Base-by-base conservation (phyloP, 495 filamentous ascomycete genomes). In the Wilcoxina mikolae region DNA sequence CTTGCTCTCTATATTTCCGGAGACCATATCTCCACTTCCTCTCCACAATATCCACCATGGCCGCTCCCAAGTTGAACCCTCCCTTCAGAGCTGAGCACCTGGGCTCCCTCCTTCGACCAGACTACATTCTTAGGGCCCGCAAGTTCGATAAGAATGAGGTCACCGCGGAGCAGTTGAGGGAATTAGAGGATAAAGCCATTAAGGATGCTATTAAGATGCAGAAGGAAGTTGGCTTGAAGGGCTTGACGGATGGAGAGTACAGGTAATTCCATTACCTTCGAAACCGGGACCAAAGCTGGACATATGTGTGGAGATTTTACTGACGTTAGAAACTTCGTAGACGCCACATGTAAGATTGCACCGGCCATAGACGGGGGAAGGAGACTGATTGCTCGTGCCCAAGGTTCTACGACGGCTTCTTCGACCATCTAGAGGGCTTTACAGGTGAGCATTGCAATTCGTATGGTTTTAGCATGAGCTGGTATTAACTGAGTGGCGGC, bases 21-120 rank as follows among this genome's bases (percentile, higher is more conserved):
- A 25, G 5, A 7, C 12, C 9, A 4, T 23, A 4, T 23, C 11
- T 17, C n/a, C 31, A 22, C 4, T 9, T 31, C 23, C 24, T 5
- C 42, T 5, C 46, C n/a, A 27, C 28, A 29, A 17, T 20, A 7
- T 20, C 49, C n/a, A 52, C 28, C 15, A 52, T 52, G 49, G 17
- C 49, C 23, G 25, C 42, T 28, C 24, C 18, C 24, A 55, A 55
- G 11, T 24, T 55, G 1, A 55, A 54, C 28, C 82, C 84, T 42
- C 84, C 86, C 17, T 90, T 87, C 70, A 78, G 84, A 57, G 86
- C 84, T 44, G 86, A 90, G 73, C 85, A 90, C 61, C 71, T 94
- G 58, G 86, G 86, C 59, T 89, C 84, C 26, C 78, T 91, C 20
- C 77, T 89, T 20, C 79, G 86, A 17, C 84, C 85, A 38, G 68